Evolutionary conservation across 2,329 filamentous ascomycete genomes (phyloP), one percentile per base, ranked within the genome.

Genomic region (Ophiostoma sp.): DNA sequence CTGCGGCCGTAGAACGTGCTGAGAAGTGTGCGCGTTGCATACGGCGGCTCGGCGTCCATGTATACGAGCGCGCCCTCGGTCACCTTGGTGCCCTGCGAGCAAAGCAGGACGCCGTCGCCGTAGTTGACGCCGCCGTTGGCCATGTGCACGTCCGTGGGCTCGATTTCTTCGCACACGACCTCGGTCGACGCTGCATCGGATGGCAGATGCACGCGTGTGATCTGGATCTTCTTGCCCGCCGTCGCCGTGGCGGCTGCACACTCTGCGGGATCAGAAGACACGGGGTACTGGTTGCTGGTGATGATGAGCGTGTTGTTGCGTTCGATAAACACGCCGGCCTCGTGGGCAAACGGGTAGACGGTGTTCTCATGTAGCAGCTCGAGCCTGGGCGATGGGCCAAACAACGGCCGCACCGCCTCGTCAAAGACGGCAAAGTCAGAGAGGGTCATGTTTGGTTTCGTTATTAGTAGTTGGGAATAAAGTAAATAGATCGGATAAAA

Each of bases 1-100:
- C 79, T 77, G 36, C 77, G 76, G 8, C 78, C 78, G 67, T 79
- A 77, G 73, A 78, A 84, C 18, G 77, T 78, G 4, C 76, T 79
- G 2, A 81, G 74, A 14, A 83, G 63, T 0, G 78, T 71, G 36
- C 72, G 66, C 0, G 78, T 75, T 4, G 70, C 65, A 40, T 79
- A 77, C 5, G 74, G 74, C 55, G 74, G 74, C 5, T 72, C 74
- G 0, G 67, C 65, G 0, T 76, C 73, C 77, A 79, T 78, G 66
- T 75, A 73, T 65, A 73, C 68, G 4, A 80, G 67, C 0, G 79
- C 79, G 3, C 89, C 68, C 14, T 6, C 65, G 18, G 38, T 69
- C 1, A 71, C 69, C 27, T 66, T 47, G 3, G 62, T 58, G 5
- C 71, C 73, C 68, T 75, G 74, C 3, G 74, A 71, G 66, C 74